Percentiles rank a stretch among this genome's conserved stretches.
Conservation (phyloP, 148 eudicot genomes). For the Arctostaphylos glauca region DNA sequence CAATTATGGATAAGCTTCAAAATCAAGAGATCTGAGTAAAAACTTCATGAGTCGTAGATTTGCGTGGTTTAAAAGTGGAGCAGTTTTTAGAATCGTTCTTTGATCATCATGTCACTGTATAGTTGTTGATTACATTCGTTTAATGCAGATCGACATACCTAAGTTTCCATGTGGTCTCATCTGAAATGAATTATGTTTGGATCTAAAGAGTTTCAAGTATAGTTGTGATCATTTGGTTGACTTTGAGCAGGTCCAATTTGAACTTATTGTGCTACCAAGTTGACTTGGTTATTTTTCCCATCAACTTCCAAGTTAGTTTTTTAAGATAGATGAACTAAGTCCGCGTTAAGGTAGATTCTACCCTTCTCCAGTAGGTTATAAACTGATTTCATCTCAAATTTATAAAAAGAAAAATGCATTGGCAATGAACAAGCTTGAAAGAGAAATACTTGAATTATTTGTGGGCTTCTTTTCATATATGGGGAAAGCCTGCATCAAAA, state of each 20-base stretch:
- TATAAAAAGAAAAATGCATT: not conserved
- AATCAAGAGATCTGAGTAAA: not conserved
- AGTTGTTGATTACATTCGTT: not conserved
- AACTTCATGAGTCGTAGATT: not conserved
- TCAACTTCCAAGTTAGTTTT: not conserved
- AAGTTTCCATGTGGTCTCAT: not conserved
- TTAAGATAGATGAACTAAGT: not conserved
- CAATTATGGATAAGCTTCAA: constrained; percentile 1
- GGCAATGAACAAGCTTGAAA: constrained; percentile 1
- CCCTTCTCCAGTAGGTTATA: not conserved
- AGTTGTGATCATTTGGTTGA: not conserved
- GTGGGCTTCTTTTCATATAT: not conserved
- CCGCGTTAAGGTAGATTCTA: not conserved
- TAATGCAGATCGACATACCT: not conserved
- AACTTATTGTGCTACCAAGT: not conserved
- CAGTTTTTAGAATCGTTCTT: not conserved
- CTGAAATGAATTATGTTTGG: not conserved
- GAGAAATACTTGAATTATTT: constrained; percentile 3
- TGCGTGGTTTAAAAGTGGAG: not conserved
- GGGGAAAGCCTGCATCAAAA: not conserved
- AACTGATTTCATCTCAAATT: not conserved
- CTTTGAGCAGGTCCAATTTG: not conserved
- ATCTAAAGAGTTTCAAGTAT: not conserved
- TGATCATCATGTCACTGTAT: not conserved
- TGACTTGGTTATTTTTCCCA: too few species aligned